Conservation (phyloP, 2,329 filamentous ascomycete species). For the Diaporthe australafricana region DNA sequence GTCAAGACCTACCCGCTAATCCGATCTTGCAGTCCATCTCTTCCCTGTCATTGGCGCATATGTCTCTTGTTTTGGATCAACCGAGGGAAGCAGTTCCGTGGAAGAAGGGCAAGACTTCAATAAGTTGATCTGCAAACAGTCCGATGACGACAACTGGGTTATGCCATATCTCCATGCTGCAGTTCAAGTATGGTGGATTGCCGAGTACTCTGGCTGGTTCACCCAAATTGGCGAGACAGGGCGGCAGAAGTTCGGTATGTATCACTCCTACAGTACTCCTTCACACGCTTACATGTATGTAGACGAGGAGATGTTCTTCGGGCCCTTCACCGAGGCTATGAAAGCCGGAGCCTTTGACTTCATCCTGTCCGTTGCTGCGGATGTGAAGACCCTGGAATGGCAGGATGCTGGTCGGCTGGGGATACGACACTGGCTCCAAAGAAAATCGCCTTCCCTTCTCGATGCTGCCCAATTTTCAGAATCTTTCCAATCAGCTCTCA, state of each 20-base stretch:
- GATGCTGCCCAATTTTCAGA: conserved; percentile 74
- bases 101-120: conserved; percentile 79
- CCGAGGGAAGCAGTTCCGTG: conserved; percentile 76
- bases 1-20: not conserved
- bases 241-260: conserved; percentile 55
- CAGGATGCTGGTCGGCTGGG: conserved; percentile 87
- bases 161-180: conserved; percentile 83
- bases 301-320: conserved; percentile 78
- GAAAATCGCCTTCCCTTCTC: conserved; percentile 78
- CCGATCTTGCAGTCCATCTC: conserved; percentile 73
- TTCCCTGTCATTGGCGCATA: conserved; percentile 83
- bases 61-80: conserved; percentile 82
- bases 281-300: not conserved
- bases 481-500: conserved; percentile 78
- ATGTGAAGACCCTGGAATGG: conserved; percentile 85
- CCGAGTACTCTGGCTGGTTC: conserved; percentile 93
- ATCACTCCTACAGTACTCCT: not conserved
- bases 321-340: conserved; percentile 79
- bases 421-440: conserved; percentile 84
- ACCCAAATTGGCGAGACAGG: conserved; percentile 74
- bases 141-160: conserved; percentile 77
- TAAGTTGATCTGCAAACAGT: conserved; percentile 71
- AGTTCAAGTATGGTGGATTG: conserved; percentile 86
- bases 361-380: conserved; percentile 84
- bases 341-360: conserved; percentile 95